phyloP scores from a whole-genome alignment of 768 basidiomycete species.

The Agaricus blazei region DNA sequence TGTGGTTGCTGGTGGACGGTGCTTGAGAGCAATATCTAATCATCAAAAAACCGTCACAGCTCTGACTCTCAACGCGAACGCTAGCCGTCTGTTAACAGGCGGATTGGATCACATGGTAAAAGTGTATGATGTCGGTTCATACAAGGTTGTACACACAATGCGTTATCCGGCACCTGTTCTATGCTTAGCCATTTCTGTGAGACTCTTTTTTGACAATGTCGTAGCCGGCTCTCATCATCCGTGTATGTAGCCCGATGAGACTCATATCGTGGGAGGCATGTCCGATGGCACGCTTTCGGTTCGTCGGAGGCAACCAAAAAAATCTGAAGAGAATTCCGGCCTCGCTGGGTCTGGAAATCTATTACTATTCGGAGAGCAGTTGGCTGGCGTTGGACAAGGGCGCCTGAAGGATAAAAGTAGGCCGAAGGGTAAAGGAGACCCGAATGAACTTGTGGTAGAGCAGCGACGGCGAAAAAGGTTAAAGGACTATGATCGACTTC shows the following conservation, averaged over 20 bases:
- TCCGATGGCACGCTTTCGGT: conserved; percentile 98
- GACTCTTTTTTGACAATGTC: conserved; percentile 22
- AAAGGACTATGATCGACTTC: conserved; percentile 81
- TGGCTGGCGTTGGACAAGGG: conserved; percentile 37
- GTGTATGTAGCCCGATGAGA: conserved; percentile 78
- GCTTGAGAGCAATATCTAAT: conserved; percentile 88
- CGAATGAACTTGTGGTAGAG: conserved; percentile 76
- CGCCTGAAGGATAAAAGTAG: conserved; percentile 41
- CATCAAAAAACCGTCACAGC: conserved; percentile 98
- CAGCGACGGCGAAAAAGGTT: conserved; percentile 64
- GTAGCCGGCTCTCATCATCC: conserved; percentile 6
- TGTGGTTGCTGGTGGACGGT: conserved; percentile 84
- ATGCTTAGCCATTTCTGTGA: conserved; percentile 84
- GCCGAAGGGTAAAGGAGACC: conserved; percentile 50
- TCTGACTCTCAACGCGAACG: conserved; percentile 71
- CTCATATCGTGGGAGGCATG: conserved; percentile 96
- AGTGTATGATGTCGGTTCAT: conserved; percentile 91
- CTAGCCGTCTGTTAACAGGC: conserved; percentile 81
- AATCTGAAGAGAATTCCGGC: conserved; percentile 47
- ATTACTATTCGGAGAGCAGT: conserved; percentile 4
- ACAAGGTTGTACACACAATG: conserved; percentile 98
- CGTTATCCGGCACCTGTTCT: conserved; percentile 92
- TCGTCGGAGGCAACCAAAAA: conserved; percentile 77
- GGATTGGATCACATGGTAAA: conserved; percentile 97
- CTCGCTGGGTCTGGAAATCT: conserved; percentile 6